Evolutionary conservation across 257 asterid species (phyloP).

Genomic region (Salvia miltiorrhiza): DNA sequence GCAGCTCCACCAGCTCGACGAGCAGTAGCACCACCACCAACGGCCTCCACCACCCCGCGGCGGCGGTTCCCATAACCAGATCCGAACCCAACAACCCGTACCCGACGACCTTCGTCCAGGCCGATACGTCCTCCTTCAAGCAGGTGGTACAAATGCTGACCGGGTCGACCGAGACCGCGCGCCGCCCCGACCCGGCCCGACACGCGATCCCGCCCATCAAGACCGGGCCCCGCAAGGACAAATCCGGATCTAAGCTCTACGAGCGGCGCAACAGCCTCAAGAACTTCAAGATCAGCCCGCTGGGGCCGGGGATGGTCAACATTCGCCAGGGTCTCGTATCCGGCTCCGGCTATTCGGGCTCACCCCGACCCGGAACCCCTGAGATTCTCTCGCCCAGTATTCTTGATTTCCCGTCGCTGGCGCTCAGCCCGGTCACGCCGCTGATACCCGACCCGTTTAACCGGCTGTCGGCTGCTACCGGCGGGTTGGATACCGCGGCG

Average conservation of each 20-base stretch:
- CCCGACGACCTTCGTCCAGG: slow-evolving; percentile 95
- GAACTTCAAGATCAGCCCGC: slow-evolving; percentile 72
- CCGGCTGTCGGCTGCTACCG: slow-evolving; percentile 31
- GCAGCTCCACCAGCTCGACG: slow-evolving; percentile 37
- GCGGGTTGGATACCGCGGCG: slow-evolving; percentile 48
- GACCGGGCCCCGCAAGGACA: slow-evolving; percentile 56
- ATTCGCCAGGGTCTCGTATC: slow-evolving; percentile 28
- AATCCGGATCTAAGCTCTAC: slow-evolving; percentile 64
- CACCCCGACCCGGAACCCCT: slow-evolving; percentile 55
- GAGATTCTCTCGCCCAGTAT: slow-evolving; percentile 79
- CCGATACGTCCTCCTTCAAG: slow-evolving; percentile 86
- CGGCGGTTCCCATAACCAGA: slow-evolving; percentile 62
- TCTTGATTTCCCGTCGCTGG: slow-evolving; percentile 77
- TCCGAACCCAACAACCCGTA: slow-evolving; percentile 83
- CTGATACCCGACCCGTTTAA: slow-evolving; percentile 86
- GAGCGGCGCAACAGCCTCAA: slow-evolving; percentile 71
- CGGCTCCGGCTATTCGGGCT: slow-evolving; percentile 37
- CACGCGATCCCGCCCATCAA: slow-evolving; percentile 63
- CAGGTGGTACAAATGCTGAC: slow-evolving; percentile 94
- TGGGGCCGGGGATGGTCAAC: slow-evolving; percentile 49
- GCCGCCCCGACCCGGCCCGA: slow-evolving; percentile 40
- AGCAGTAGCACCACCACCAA: slow-evolving; percentile 28
- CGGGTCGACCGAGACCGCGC: slow-evolving; percentile 60
- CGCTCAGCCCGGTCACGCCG: slow-evolving; percentile 90
- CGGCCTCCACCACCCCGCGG: slow-evolving; percentile 16